Evolutionary conservation across 257 asterid genomes (phyloP), one percentile per base, ranked within the genome.

Genomic region (Coffea canephora): DNA sequence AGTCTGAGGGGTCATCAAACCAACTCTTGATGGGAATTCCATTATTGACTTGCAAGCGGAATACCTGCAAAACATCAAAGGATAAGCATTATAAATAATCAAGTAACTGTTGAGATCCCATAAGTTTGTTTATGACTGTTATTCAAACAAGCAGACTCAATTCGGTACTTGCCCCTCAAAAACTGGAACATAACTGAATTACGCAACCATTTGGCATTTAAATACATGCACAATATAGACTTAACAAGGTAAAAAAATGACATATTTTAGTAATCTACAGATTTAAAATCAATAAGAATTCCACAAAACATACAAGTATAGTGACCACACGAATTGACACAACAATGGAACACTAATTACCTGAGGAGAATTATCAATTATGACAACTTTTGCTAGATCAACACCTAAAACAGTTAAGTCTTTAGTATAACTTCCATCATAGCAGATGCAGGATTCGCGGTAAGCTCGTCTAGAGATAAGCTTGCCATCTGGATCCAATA

Each of bases 21-120:
- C 99, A 96, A 89, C 97, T 96, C 96, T 90, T 88, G 79, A 96
- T 94, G 66, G 99, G 99, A 86, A 96, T 93, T 50, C 99, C 99
- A 69, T 96, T 96, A 89, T 93, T 91, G 87, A 96, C 96, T 89
- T 96, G 99, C 89, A 89, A 85, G 84, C 93, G 86, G 89, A 93
- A 96, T 82, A 94, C 99, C 99, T 96, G 93, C n/a, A 86, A 81
- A 85, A 61, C 76, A 81, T 34, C 59, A 82, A 79, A 80, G 69
- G 34, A 75, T 48, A 69, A 73, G 39, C 76, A 61, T 74, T 23
- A 61, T 79, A 31, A 54, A 6, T 25, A 43, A 7, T 68, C 12
- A 15, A 69, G n/a, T 13, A 2, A 2, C 66, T 27, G 7, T 64
- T 8, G 52, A 79, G 49, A 31, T 73, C 18, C 41, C 68, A 34